Base-by-base conservation (phyloP, 305 asterid genomes). In the Plantago coronopus region DNA sequence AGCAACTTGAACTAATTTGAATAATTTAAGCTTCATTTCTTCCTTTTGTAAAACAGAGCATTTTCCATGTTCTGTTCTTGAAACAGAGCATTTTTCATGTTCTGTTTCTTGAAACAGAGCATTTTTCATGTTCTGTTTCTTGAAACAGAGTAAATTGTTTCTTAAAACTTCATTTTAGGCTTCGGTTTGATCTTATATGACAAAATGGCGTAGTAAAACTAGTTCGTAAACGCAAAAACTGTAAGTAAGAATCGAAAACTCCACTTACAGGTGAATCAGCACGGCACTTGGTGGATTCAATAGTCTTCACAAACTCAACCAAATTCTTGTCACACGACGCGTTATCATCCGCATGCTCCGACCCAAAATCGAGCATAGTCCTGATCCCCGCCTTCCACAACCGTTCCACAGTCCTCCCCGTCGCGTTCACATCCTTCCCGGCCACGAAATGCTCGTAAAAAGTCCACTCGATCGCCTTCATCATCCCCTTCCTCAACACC, bases 281-380 rank as follows among this genome's bases (percentile, higher is more conserved):
- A 17, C 65, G 72, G 4, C 55, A 42, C 31, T 67, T 77, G 3
- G 86, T 62, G 1, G 64, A 79, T 45, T 80, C 78, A 65, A 75
- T 76, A 3, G 96, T 83, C 29, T 65, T 70, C 14, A 85, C 48
- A 44, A 93, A 78, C 54, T 74, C 79, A 0, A 37, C 61, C 76
- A 72, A 27, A 65, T 81, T 87, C 17, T 54, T 63, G 49, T 89
- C 95, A 59, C 97, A 85, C 0, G 88, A 75, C 5, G 69, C 67
- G 38, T 76, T 76, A 16, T 87, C 94, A 5, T 20, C 44, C 0
- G 94, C 91, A 69, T 82, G 89, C 59, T 93, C 99, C 67, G 78
- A 69, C 0, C 91, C 99, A 55, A 89, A 93, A 78, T 93, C 91
- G 60, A 93, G 67, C 96, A 93, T 93, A 45, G 86, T 81, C 56